phyloP scores from a whole-genome alignment of 139 green algal species.

The Chloropicon primus region DNA sequence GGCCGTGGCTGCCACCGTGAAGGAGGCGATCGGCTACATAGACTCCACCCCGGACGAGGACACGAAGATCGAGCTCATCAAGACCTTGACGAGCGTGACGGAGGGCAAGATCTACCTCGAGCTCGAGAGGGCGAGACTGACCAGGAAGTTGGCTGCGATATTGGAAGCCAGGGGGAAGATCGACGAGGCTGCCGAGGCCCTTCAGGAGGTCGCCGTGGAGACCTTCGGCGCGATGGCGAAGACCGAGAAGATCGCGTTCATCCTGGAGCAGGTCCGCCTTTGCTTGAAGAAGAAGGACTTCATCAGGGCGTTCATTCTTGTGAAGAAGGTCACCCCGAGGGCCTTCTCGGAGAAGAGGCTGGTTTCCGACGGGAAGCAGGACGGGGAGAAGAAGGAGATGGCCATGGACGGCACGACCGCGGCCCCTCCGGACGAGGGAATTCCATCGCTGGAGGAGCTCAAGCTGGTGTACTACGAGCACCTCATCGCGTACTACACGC shows the following conservation, averaged over 20 bases:
- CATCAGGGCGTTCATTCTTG: conserved; percentile 77
- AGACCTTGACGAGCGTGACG: conserved; percentile 82
- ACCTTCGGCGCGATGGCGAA: conserved; percentile 97
- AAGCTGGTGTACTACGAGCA: conserved; percentile 84
- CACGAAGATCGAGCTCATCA: conserved; percentile 75
- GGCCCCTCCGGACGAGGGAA: conserved; percentile 67
- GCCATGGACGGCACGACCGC: conserved; percentile 77
- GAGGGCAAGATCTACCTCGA: conserved; percentile 99
- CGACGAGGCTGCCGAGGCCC: conserved; percentile 74
- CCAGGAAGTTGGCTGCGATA: conserved; percentile 66
- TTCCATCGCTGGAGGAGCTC: conserved; percentile 69
- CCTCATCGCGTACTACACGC: conserved; percentile 74
- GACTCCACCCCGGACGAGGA: conserved; percentile 51
- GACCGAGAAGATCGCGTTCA: conserved; percentile 96
- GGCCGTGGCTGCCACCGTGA: conserved; percentile 79
- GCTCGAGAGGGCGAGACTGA: conserved; percentile 91
- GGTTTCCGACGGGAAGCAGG: conserved; percentile 12
- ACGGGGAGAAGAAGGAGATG: conserved; percentile 22
- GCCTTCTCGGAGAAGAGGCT: conserved; percentile 45
- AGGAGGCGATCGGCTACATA: conserved; percentile 77
- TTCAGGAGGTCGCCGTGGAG: conserved; percentile 96
- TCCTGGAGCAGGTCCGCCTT: conserved; percentile 89
- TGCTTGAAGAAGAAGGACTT: conserved; percentile 89
- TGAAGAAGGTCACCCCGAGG: conserved; percentile 75
- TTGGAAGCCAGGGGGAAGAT: conserved; percentile 86